Conservation (phyloP, 768 basidiomycete genomes). For the Boletellus emodensis region DNA sequence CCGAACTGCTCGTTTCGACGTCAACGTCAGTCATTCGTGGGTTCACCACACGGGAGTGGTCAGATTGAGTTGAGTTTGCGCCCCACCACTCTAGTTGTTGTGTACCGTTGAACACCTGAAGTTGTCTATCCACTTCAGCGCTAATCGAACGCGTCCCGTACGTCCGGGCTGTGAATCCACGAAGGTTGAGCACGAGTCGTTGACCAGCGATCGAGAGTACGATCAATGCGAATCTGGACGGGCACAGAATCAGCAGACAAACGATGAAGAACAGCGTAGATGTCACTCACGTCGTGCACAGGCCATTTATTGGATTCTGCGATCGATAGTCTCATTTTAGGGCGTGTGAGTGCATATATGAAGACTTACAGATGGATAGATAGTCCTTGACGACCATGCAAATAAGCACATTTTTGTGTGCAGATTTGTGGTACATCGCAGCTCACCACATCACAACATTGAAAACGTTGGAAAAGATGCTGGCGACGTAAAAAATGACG, state of each 20-base stretch:
- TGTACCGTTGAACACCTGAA: slow-evolving; percentile 1
- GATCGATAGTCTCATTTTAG: no score
- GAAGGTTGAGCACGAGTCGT: no score
- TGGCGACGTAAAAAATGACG: slow-evolving; percentile 2
- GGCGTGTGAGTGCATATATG: neutral
- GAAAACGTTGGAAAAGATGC: neutral
- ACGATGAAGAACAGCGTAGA: neutral
- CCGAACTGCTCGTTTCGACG: no score
- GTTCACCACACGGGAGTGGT: no score
- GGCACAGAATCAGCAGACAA: no score
- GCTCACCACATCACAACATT: slow-evolving; percentile 4
- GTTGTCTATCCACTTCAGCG: slow-evolving; percentile 15
- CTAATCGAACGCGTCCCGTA: slow-evolving; percentile 8
- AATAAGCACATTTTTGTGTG: neutral
- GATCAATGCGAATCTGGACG: no score
- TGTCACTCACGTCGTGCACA: neutral
- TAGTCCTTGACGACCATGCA: neutral
- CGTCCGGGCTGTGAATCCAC: slow-evolving; percentile 2
- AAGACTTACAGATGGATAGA: neutral
- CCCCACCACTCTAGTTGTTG: no score
- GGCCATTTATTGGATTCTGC: neutral
- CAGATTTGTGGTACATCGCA: neutral
- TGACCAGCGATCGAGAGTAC: no score
- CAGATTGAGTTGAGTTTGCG: no score
- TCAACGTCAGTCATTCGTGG: no score